phyloP scores from a whole-genome alignment of 441 rosid species.

The Metrosideros polymorpha region DNA sequence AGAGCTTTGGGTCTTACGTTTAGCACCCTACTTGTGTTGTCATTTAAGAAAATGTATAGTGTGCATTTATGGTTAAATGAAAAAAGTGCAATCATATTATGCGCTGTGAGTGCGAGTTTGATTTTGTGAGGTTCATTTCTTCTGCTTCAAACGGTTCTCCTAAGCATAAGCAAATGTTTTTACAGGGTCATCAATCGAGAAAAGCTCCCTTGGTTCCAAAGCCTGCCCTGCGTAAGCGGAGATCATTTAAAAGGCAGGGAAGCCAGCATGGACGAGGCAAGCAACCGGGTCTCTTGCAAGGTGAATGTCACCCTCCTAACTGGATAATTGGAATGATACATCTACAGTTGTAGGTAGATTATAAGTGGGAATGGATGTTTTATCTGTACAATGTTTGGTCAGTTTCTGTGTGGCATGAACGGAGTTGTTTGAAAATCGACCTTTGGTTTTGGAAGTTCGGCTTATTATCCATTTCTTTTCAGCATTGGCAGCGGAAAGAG shows the following conservation, averaged over 20 bases:
- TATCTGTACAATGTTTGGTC: not conserved
- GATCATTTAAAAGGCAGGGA: constrained; percentile 73
- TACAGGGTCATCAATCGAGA: constrained; percentile 55
- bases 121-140: not conserved
- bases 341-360: not conserved
- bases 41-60: not conserved
- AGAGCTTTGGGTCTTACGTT: not conserved
- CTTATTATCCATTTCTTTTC: constrained; percentile 3
- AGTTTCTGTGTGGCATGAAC: not conserved
- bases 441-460: not conserved
- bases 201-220: constrained; percentile 50
- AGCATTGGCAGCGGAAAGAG: constrained; percentile 41
- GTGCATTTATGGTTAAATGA: not conserved
- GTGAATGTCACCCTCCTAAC: constrained; percentile 21
- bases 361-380: not conserved
- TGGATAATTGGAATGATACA: not conserved
- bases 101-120: not conserved
- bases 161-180: not conserved
- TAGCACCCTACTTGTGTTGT: not conserved
- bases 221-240: constrained; percentile 65
- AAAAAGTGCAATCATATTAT: not conserved
- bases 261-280: constrained; percentile 72
- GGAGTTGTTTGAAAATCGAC: not conserved
- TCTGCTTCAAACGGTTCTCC: not conserved
- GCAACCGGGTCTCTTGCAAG: constrained; percentile 40